phyloP scores from a whole-genome alignment of 2,329 filamentous ascomycete genomes.

The Chrysoporthe puriensis region DNA sequence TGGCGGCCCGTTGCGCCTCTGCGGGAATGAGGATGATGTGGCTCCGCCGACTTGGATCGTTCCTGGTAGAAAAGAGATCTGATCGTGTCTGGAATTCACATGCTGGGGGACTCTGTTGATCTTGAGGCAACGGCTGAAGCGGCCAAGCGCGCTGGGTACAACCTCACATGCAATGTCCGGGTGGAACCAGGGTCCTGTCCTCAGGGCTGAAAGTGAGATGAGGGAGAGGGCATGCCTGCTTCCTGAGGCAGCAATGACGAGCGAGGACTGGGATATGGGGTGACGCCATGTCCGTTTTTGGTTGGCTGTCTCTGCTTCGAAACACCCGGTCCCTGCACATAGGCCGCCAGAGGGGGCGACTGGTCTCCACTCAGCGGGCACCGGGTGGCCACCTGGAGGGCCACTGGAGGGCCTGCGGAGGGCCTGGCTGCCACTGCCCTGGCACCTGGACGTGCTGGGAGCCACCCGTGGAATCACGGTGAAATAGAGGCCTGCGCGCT shows the following conservation, averaged over 20 bases:
- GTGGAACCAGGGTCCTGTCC: background rate
- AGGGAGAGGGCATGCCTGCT: background rate
- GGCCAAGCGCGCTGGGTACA: too few species aligned
- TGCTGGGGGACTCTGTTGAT: too few species aligned
- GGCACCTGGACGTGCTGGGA: background rate
- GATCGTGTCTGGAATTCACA: too few species aligned
- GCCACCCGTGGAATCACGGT: background rate
- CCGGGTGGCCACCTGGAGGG: background rate
- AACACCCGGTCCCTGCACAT: constrained; percentile 9
- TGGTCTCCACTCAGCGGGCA: background rate
- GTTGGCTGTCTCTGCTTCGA: constrained; percentile 13
- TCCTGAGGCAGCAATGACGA: constrained; percentile 13
- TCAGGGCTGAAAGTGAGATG: background rate
- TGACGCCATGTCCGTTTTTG: constrained; percentile 5
- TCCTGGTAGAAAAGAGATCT: too few species aligned
- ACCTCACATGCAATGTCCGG: too few species aligned
- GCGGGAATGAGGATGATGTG: background rate
- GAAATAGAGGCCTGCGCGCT: background rate
- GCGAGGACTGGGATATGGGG: background rate
- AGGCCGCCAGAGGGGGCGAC: background rate
- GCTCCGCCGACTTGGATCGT: too few species aligned
- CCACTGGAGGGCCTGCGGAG: background rate
- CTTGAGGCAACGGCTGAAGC: too few species aligned
- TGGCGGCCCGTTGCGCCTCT: background rate
- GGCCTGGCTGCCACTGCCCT: background rate